A percentile compares a stretch with the other conserved stretches of the same genome.
These are phyloP conservation scores for Cytospora mali DNA, from an alignment of 2,329 filamentous ascomycete genomes.

Conservation along the genomic window DNA sequence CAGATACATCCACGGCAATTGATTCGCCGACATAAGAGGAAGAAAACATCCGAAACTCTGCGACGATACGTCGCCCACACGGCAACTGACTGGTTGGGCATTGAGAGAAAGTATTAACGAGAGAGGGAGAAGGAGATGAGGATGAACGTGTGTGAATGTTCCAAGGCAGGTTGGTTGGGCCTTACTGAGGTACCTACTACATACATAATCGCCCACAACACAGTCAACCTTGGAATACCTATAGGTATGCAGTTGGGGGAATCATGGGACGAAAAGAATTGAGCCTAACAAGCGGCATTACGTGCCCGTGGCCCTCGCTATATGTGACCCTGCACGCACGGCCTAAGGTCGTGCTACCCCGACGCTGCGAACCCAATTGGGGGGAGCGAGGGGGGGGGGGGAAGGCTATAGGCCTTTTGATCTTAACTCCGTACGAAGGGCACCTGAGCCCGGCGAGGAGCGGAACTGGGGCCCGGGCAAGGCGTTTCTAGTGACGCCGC, in stretches of 20 bases:
- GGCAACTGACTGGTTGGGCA: slow-evolving; percentile 12
- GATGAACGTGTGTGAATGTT: neutral
- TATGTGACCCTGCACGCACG: slow-evolving; percentile 3
- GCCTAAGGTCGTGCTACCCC: slow-evolving; percentile 16
- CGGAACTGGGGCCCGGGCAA: slow-evolving; percentile 17
- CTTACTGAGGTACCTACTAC: neutral
- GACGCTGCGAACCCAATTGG: slow-evolving; percentile 18
- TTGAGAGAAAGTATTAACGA: neutral
- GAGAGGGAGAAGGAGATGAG: neutral
- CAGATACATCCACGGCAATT: neutral
- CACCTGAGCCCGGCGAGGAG: neutral
- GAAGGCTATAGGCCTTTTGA: no score
- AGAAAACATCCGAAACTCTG: neutral
- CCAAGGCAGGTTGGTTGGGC: slow-evolving; percentile 19
- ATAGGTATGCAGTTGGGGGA: slow-evolving; percentile 6
- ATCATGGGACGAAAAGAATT: slow-evolving; percentile 14
- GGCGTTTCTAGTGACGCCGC: slow-evolving; percentile 8
- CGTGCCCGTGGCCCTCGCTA: neutral
- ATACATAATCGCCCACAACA: neutral
- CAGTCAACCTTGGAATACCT: no score
- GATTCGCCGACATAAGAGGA: slow-evolving; percentile 3
- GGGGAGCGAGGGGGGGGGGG: no score
- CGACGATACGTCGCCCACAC: slow-evolving; percentile 13
- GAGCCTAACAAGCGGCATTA: neutral
- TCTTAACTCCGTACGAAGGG: slow-evolving; percentile 1